Conservation (phyloP, 2,329 filamentous ascomycete species). For the Huntiella decipiens region DNA sequence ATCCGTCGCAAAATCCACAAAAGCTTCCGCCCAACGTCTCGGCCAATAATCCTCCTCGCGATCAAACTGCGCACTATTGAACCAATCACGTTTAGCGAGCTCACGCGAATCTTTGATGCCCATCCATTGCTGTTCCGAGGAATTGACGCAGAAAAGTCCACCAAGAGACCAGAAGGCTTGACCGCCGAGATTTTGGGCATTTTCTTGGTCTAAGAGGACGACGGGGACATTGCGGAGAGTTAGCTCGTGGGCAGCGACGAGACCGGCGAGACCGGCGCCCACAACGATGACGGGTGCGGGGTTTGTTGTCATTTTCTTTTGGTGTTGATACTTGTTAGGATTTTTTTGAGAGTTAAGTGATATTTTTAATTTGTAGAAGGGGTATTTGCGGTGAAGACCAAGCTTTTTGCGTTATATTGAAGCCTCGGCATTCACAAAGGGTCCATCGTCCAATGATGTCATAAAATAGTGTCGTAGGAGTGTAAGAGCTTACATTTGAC, state of each 20-base stretch:
- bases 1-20: conserved; percentile 41
- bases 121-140: conserved; percentile 33
- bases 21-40: conserved; percentile 41
- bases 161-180: conserved; percentile 48
- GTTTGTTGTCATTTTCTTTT: conserved; percentile 2
- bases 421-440: too few relatives aligned
- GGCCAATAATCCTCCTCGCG: conserved; percentile 38
- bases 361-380: neutral
- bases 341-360: neutral
- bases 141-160: conserved; percentile 41
- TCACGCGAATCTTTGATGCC: conserved; percentile 39
- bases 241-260: conserved; percentile 40
- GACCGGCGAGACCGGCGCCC: conserved; percentile 37
- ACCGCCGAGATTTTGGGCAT: conserved; percentile 34
- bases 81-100: conserved; percentile 40
- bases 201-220: conserved; percentile 39
- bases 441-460: too few relatives aligned
- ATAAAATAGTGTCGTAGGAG: too few relatives aligned
- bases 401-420: too few relatives aligned
- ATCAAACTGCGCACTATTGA: conserved; percentile 38
- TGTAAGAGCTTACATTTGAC: too few relatives aligned
- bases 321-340: neutral
- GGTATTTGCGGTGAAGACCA: too few relatives aligned
- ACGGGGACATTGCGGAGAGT: conserved; percentile 28
- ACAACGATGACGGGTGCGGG: conserved; percentile 32